phyloP scores from a whole-genome alignment of 495 filamentous ascomycete genomes.

The Rostrohypoxylon terebratum region DNA sequence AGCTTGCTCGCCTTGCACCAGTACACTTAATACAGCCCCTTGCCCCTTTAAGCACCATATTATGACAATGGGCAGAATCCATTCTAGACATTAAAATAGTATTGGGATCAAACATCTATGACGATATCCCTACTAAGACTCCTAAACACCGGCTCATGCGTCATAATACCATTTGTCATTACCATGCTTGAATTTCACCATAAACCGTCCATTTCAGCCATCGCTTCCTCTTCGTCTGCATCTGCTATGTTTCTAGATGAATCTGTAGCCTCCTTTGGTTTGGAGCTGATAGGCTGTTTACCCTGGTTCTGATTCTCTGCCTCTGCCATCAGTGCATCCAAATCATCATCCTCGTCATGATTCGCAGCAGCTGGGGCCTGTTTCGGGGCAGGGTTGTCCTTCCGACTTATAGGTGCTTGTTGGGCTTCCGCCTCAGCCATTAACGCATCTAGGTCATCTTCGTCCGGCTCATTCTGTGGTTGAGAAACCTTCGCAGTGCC shows the following conservation, averaged over 20 bases:
- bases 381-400: constrained; percentile 23
- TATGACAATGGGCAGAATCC: background rate
- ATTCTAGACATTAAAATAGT: background rate
- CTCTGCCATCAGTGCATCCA: constrained; percentile 63
- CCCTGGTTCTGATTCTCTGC: constrained; percentile 46
- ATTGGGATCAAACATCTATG: background rate
- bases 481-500: constrained; percentile 2
- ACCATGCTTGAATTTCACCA: constrained; percentile 59
- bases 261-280: constrained; percentile 27
- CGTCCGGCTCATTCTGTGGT: constrained; percentile 49
- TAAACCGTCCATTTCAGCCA: constrained; percentile 73
- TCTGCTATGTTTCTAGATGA: constrained; percentile 45
- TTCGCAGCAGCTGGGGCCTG: constrained; percentile 18
- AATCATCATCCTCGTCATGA: constrained; percentile 55
- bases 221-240: constrained; percentile 73
- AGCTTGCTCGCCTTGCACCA: background rate
- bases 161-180: background rate
- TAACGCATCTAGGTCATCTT: constrained; percentile 66
- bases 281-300: constrained; percentile 3
- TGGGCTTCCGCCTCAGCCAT: constrained; percentile 61
- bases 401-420: constrained; percentile 14
- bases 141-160: constrained; percentile 16
- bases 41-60: background rate
- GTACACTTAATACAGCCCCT: background rate
- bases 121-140: background rate